Percentiles rank a stretch among this genome's conserved stretches.
These are phyloP conservation scores for Sanguinoderma infundibulare DNA, from an alignment of 1,284 basidiomycete genomes.

Conservation along the genomic window DNA sequence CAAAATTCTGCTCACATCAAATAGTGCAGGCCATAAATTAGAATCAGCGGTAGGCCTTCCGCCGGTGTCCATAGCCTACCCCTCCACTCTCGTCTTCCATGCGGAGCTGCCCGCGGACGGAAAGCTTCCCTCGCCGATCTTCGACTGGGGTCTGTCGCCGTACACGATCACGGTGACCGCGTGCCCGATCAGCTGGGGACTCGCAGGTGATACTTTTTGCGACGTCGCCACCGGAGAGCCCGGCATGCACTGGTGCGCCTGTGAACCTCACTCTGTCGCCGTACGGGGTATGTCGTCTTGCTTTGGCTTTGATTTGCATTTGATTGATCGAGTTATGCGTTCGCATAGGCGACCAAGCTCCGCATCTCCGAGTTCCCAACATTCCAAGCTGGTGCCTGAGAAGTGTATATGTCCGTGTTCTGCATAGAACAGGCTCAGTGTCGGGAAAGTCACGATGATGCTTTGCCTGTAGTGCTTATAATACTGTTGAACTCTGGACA, in stretches of 20 bases:
- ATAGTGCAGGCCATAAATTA: no score
- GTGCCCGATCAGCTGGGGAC: constrained; percentile 52
- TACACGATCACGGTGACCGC: constrained; percentile 51
- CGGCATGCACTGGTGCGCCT: constrained; percentile 46
- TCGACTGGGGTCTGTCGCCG: constrained; percentile 54
- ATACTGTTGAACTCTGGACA: no score
- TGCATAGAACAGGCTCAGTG: no score
- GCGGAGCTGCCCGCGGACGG: constrained; percentile 40
- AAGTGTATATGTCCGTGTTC: no score
- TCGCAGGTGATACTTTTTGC: constrained; percentile 54
- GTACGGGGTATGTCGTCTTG: constrained; percentile 47
- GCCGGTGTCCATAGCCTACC: no score
- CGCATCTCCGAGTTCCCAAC: constrained; percentile 4
- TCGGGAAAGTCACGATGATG: no score
- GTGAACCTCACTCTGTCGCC: constrained; percentile 52
- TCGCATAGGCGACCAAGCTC: neutral
- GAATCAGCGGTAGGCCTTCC: no score
- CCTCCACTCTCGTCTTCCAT: constrained; percentile 49
- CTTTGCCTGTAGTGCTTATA: no score
- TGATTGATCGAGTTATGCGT: neutral
- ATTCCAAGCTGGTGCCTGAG: neutral
- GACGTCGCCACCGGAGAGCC: constrained; percentile 48
- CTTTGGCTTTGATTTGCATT: neutral
- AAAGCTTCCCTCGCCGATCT: constrained; percentile 52
- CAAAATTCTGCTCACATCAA: no score